Conservation (phyloP, 352 stramenopile species). For the Globisporangium irregulare region DNA sequence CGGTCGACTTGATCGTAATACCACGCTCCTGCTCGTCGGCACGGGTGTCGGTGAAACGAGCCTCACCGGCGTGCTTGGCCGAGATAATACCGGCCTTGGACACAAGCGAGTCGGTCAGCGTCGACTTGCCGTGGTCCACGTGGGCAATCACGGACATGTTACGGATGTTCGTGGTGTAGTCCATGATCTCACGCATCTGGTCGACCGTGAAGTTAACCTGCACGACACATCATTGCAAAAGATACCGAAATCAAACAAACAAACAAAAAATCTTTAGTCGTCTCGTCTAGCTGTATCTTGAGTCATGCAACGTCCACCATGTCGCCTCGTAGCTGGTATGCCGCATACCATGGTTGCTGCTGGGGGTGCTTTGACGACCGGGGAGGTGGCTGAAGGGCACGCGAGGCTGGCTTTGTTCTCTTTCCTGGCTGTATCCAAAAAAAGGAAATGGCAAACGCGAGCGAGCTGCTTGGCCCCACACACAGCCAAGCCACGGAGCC, state of each 20-base stretch:
- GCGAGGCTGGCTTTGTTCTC: constrained; percentile 21
- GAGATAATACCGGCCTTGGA: constrained; percentile 99
- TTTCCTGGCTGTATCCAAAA: constrained; percentile 46
- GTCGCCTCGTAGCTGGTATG: not conserved
- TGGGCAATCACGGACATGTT: constrained; percentile 99
- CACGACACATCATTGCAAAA: not conserved
- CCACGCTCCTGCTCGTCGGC: constrained; percentile 99
- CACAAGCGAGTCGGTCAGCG: constrained; percentile 98
- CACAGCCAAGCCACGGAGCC: constrained; percentile 1
- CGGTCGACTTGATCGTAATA: constrained; percentile 99
- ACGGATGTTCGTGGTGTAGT: constrained; percentile 99
- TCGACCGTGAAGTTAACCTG: constrained; percentile 99
- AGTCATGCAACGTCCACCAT: not conserved
- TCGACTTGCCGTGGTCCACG: constrained; percentile 99
- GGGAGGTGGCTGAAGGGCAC: constrained; percentile 19
- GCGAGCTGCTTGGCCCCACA: constrained; percentile 3
- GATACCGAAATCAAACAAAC: not conserved
- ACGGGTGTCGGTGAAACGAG: constrained; percentile 99
- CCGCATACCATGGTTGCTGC: constrained; percentile 50
- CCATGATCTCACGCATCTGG: constrained; percentile 98
- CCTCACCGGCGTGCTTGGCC: constrained; percentile 97
- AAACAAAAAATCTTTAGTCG: constrained; percentile 4
- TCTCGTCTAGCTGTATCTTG: not conserved
- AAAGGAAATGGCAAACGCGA: constrained; percentile 44
- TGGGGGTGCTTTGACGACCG: constrained; percentile 21